Evolutionary conservation across 75 land plant genomes (phyloP).

Genomic region (Pinus tabuliformis): DNA sequence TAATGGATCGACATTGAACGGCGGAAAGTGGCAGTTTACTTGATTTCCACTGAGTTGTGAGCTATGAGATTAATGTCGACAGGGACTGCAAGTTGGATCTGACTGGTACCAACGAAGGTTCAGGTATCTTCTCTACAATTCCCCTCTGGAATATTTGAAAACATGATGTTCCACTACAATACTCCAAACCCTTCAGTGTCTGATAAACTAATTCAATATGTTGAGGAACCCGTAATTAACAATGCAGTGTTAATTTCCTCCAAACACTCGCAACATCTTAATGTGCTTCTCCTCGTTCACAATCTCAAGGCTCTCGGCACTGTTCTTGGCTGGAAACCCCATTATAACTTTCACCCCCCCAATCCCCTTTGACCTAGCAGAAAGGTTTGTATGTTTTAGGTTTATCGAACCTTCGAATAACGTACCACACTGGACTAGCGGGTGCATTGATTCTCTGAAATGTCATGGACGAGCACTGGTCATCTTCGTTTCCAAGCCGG

Average conservation of each 20-base stretch:
- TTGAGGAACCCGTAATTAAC: constrained; percentile 20
- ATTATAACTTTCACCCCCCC: constrained; percentile 32
- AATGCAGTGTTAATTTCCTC: constrained; percentile 53
- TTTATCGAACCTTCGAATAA: constrained; percentile 61
- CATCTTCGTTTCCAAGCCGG: no score
- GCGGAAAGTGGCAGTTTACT: no score
- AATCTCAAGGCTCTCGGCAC: constrained; percentile 51
- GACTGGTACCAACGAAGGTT: no score
- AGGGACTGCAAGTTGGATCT: no score
- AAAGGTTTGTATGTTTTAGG: constrained; percentile 67
- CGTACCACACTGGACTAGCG: constrained; percentile 45
- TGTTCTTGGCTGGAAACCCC: constrained; percentile 11
- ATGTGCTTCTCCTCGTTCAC: constrained; percentile 55
- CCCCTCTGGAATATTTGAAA: no score
- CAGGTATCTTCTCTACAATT: no score
- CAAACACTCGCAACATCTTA: constrained; percentile 53
- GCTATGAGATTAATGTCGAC: no score
- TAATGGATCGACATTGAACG: no score
- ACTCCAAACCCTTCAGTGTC: no score
- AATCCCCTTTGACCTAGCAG: constrained; percentile 30
- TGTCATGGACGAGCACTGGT: constrained; percentile 14
- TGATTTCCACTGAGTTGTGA: no score
- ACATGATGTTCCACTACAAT: no score
- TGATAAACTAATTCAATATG: no score
- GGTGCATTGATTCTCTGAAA: constrained; percentile 21